Conservation (phyloP, 2,329 filamentous ascomycete genomes). For the Calonectria ilicicola region DNA sequence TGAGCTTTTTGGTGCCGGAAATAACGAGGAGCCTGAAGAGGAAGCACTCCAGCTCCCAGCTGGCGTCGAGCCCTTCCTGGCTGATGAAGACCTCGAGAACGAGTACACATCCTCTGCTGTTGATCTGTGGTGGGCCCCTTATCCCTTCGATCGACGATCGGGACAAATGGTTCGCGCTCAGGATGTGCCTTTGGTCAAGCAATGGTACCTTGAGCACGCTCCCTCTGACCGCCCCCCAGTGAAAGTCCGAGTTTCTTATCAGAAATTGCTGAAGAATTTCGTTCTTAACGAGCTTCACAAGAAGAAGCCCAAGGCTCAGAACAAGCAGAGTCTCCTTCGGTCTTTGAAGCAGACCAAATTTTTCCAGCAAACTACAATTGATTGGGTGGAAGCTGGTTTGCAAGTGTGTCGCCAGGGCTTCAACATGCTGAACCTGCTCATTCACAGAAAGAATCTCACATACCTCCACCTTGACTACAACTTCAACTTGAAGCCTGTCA, state of each 20-base stretch:
- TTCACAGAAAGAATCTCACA: slow-evolving; percentile 97
- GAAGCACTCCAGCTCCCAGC: slow-evolving; percentile 86
- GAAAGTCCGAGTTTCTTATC: slow-evolving; percentile 97
- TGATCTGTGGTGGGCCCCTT: slow-evolving; percentile 97
- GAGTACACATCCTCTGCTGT: slow-evolving; percentile 92
- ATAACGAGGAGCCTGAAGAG: slow-evolving; percentile 79
- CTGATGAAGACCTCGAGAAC: slow-evolving; percentile 89
- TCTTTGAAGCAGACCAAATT: slow-evolving; percentile 97
- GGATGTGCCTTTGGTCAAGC: slow-evolving; percentile 96
- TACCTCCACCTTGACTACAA: slow-evolving; percentile 99
- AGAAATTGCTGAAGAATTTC: slow-evolving; percentile 95
- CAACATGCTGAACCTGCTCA: slow-evolving; percentile 98
- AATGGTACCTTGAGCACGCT: slow-evolving; percentile 98
- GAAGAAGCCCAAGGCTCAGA: slow-evolving; percentile 94
- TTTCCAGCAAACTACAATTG: slow-evolving; percentile 99
- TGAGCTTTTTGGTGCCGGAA: slow-evolving; percentile 87
- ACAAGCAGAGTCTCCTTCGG: slow-evolving; percentile 90
- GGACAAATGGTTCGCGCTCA: slow-evolving; percentile 97
- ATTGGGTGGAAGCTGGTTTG: slow-evolving; percentile 98
- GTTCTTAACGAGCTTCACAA: slow-evolving; percentile 98
- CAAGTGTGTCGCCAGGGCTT: slow-evolving; percentile 98
- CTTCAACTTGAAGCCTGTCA: slow-evolving; percentile 99
- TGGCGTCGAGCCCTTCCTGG: slow-evolving; percentile 87
- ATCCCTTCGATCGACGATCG: slow-evolving; percentile 93
- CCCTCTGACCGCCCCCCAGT: slow-evolving; percentile 87